These are phyloP conservation scores for Solanum sitiens DNA, from an alignment of 257 asterid genomes.

Conservation along the genomic window DNA sequence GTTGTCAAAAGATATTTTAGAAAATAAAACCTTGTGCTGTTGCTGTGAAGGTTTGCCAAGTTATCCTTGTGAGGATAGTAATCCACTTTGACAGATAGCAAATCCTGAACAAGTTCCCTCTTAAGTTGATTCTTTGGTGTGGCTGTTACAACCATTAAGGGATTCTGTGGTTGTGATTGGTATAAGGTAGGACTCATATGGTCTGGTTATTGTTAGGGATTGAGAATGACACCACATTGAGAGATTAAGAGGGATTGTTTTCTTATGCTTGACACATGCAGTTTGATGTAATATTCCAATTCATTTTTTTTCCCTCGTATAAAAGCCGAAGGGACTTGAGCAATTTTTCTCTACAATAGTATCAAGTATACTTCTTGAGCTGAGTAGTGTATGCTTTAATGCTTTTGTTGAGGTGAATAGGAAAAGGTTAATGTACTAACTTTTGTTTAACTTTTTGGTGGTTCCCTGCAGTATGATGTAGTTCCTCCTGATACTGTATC, in stretches of 20 bases:
- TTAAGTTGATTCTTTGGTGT: neutral
- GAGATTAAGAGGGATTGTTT: neutral
- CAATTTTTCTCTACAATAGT: neutral
- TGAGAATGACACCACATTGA: neutral
- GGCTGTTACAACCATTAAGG: neutral
- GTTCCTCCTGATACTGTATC: slow-evolving; percentile 81
- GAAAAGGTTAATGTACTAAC: neutral
- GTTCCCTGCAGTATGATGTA: slow-evolving; percentile 59
- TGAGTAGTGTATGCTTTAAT: neutral
- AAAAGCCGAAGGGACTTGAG: neutral
- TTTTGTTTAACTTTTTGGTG: neutral
- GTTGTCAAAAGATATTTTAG: neutral
- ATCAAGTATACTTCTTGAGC: neutral
- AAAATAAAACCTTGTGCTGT: neutral
- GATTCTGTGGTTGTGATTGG: neutral
- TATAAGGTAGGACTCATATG: neutral
- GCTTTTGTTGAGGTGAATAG: neutral
- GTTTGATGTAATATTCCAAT: neutral
- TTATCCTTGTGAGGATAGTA: neutral
- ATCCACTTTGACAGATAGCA: neutral
- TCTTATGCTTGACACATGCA: neutral
- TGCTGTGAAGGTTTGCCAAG: neutral
- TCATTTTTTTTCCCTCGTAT: neutral
- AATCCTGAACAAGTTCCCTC: neutral
- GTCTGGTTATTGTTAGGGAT: neutral